Conservation (phyloP, 2,329 filamentous ascomycete genomes). For the Dendryphion nanum region DNA sequence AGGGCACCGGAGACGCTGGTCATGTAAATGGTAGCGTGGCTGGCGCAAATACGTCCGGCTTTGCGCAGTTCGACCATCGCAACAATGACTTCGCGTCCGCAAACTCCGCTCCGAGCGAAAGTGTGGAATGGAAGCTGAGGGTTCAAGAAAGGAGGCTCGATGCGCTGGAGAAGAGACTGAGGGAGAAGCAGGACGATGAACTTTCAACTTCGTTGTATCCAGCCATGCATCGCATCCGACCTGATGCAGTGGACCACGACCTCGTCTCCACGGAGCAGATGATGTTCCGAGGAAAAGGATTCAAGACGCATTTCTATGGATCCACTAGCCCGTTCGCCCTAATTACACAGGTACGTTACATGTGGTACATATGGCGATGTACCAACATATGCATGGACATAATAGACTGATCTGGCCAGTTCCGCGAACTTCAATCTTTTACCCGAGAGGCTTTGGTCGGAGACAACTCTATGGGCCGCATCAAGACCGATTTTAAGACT, state of each 20-base stretch:
- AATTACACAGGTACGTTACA: constrained; percentile 28
- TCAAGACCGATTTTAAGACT: constrained; percentile 33
- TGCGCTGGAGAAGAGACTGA: constrained; percentile 28
- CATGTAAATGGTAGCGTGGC: constrained; percentile 9
- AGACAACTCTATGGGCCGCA: constrained; percentile 27
- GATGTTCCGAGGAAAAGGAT: constrained; percentile 44
- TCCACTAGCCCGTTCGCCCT: constrained; percentile 40
- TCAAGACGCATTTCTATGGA: constrained; percentile 48
- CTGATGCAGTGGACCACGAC: constrained; percentile 5
- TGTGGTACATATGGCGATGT: neutral
- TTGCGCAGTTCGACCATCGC: constrained; percentile 1
- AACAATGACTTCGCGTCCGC: neutral
- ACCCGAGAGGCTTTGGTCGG: constrained; percentile 29
- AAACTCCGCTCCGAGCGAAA: constrained; percentile 11
- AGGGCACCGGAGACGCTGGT: constrained; percentile 18
- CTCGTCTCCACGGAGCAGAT: constrained; percentile 33
- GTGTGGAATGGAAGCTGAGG: constrained; percentile 26
- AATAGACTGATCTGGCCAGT: too few species aligned
- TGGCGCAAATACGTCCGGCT: constrained; percentile 6
- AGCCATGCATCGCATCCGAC: too few species aligned
- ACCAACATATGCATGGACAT: too few species aligned
- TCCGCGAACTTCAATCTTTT: constrained; percentile 36
- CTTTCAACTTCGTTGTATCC: neutral
- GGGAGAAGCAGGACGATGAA: constrained; percentile 14
- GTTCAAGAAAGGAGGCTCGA: constrained; percentile 32